phyloP scores from a whole-genome alignment of 75 land plant species.

The Picea glauca region DNA sequence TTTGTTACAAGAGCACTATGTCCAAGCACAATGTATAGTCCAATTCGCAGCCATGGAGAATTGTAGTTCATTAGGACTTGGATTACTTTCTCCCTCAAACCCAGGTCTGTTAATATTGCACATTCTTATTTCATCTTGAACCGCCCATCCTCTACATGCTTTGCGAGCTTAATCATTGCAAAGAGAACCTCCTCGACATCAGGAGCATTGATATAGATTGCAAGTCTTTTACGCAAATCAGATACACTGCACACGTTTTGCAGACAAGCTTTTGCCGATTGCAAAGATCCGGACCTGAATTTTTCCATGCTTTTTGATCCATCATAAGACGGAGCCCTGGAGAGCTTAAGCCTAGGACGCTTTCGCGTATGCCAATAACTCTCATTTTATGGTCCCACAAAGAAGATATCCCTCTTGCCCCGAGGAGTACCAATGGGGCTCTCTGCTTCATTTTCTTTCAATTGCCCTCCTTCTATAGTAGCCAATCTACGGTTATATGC shows the following conservation, averaged over 20 bases:
- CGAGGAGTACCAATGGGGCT: background rate
- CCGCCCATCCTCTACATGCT: slow-evolving; percentile 5
- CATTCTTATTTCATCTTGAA: too few relatives aligned
- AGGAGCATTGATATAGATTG: slow-evolving; percentile 30
- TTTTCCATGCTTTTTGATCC: slow-evolving; percentile 5
- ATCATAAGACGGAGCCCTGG: background rate
- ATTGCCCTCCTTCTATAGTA: too few relatives aligned
- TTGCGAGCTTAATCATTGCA: slow-evolving; percentile 59
- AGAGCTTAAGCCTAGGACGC: slow-evolving; percentile 15
- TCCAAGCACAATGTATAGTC: slow-evolving; percentile 70
- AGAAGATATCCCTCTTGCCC: slow-evolving; percentile 21
- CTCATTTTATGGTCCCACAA: slow-evolving; percentile 3
- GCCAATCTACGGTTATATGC: too few relatives aligned
- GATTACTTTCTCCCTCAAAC: too few relatives aligned
- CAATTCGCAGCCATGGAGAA: slow-evolving; percentile 71
- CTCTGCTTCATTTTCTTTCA: background rate
- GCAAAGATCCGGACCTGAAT: background rate
- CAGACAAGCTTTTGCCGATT: slow-evolving; percentile 29
- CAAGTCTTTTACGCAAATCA: slow-evolving; percentile 61
- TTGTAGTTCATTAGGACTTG: too few relatives aligned
- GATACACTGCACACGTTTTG: slow-evolving; percentile 54
- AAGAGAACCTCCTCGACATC: slow-evolving; percentile 47
- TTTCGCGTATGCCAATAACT: slow-evolving; percentile 35
- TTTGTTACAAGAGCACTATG: slow-evolving; percentile 39
- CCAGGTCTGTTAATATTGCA: too few relatives aligned